Evolutionary conservation across 495 filamentous ascomycete genomes (phyloP), one percentile per base, ranked within the genome.

Genomic region (Penicillium pulvis): DNA sequence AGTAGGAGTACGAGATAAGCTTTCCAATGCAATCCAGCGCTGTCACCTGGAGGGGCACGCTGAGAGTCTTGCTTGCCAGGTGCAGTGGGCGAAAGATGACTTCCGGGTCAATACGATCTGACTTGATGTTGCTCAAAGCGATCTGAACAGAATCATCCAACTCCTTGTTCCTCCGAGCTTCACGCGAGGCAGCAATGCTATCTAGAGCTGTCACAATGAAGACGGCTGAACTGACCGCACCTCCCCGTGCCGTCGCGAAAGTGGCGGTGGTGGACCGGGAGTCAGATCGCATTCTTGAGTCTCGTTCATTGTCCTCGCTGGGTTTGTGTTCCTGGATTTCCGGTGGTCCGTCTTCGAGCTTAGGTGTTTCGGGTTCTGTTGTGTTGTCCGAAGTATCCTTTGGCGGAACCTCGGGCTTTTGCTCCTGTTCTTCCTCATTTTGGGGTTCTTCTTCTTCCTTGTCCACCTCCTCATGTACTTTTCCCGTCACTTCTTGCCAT

Each of bases 1-100:
- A 98, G 79, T 97, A 97, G 16, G 94, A 96, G 71, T 95, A 98
- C 60, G 93, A 96, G 62, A 98, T 97, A 41, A 99, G 84, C 75
- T 98, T 99, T 55, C 96, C 95, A 64, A 99, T 97, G 70, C 92
- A 98, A 74, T 99, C 95, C 63, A 99, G 82, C 6, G 95, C 92
- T 12, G 89, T 93, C 9, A 90, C 96, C 53, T 90, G 87, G 3
- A 98, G 80, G 16, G 89, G 85, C 55, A 92, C 89, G 66, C 88
- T 97, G 61, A 87, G 80, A 10, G 89, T 85, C 66, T 90, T 91
- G 42, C 92, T 93, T 33, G 95, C 93, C 16, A 97, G 81, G 61
- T 90, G 88, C 6, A 99, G 75, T 3, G 95, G 94, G 62, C 88
- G 88, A 64, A 98, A 99, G 33, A 99, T 86, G 33, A 96, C 75